Evolutionary conservation across 225 moss, liverwort and hornwort species (phyloP), one percentile per base, ranked within the genome.

Genomic region (Marchantia paleacea): DNA sequence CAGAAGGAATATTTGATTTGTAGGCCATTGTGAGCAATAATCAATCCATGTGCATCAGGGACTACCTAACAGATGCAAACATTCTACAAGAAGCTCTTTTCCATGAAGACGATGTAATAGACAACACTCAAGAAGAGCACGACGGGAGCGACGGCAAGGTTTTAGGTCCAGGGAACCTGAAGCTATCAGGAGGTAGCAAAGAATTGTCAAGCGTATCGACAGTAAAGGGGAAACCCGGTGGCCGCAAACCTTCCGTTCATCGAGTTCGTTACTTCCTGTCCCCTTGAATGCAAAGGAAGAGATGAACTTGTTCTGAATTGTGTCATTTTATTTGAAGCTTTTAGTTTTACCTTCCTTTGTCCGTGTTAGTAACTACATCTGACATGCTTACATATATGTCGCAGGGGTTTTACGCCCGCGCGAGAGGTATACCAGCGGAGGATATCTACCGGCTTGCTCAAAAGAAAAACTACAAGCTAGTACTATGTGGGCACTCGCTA

Each of bases 401-500:
- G 5, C 82, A 94, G 84, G 99, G 99, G 57, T 99, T 99, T 83
- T 88, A 95, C 26, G 91, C 91, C 75, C 90, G 99, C 78, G 88
- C 99, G 8, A 91, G 88, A 73, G 92, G 92, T 55, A 91, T 99
- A 83, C 99, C 99, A 47, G 95, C 95, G 50, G 90, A 90, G 71
- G 99, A 99, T 84, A 90, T 99, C 12, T 99, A 95, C 87, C 84
- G 92, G 82, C 83, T 99, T 73, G 99, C 99, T 19, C 99, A 95
- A 77, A 94, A 94, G 78, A 99, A 74, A 72, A 95, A 99, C 75
- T 86, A 89, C 85, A 91, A 91, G 87, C 84, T 99, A 80, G 99
- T 99, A 51, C 88, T 99, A 47, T 99, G 99, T 88, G 99, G 99
- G 51, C 99, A 99, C 85, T 99, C 99, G n/a, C 85, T 99, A 75